These are phyloP conservation scores for Tolypocladium capitatum DNA, from an alignment of 2,329 filamentous ascomycete genomes.

Conservation along the genomic window DNA sequence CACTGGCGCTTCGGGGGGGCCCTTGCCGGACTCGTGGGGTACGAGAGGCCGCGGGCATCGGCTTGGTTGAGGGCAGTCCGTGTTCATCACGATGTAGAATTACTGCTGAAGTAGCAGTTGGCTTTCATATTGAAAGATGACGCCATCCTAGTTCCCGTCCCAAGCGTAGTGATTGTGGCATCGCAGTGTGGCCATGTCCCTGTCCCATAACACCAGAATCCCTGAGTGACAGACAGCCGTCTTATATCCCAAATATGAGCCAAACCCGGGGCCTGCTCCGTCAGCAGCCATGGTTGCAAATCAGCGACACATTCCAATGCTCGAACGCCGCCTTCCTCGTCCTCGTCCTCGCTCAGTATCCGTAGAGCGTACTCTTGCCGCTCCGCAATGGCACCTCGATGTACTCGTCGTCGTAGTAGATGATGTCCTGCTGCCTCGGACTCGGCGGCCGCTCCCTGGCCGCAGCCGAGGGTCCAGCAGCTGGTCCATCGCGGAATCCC, in stretches of 20 bases:
- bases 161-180: not conserved
- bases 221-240: not conserved
- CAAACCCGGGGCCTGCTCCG: not conserved
- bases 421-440: constrained; percentile 1
- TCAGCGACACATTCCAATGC: not conserved
- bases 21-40: constrained; percentile 51
- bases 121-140: not conserved
- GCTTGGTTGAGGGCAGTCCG: constrained; percentile 33
- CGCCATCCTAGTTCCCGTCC: not conserved
- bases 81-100: not conserved
- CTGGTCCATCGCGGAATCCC: constrained; percentile 13
- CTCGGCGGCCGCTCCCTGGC: not conserved
- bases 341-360: constrained; percentile 4
- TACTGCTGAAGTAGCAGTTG: not conserved
- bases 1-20: constrained; percentile 30
- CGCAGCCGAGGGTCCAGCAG: constrained; percentile 4
- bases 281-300: not conserved
- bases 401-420: constrained; percentile 1
- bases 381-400: constrained; percentile 19
- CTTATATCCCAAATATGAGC: not conserved
- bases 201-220: not conserved
- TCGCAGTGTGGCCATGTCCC: not conserved
- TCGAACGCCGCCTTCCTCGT: not conserved
- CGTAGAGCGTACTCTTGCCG: constrained; percentile 22
- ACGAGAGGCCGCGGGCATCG: constrained; percentile 49